These are phyloP conservation scores for Blastobotrys petasosporus DNA, from an alignment of 1,139 yeast genomes.

Conservation along the genomic window DNA sequence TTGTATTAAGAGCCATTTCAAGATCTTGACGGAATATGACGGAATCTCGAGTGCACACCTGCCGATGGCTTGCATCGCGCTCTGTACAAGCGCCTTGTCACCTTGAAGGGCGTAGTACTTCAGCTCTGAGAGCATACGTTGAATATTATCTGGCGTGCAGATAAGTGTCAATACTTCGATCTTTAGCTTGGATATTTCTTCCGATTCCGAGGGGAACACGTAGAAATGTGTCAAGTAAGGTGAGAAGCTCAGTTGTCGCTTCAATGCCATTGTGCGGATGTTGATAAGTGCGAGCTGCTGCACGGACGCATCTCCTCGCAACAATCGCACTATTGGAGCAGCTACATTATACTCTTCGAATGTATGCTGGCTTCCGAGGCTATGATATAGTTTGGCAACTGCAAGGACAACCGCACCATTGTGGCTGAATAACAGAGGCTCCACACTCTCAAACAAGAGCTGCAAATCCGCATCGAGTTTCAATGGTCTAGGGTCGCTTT, in stretches of 20 bases:
- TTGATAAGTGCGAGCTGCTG: constrained; percentile 32
- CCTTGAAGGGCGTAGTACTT: constrained; percentile 54
- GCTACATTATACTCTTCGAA: constrained; percentile 47
- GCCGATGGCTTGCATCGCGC: constrained; percentile 56
- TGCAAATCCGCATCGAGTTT: constrained; percentile 51
- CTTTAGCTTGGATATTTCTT: constrained; percentile 47
- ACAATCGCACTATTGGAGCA: constrained; percentile 44
- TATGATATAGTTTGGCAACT: constrained; percentile 48
- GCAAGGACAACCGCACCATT: constrained; percentile 64
- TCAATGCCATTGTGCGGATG: constrained; percentile 33
- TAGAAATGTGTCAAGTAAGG: constrained; percentile 48
- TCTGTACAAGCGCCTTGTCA: constrained; percentile 40
- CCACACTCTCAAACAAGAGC: constrained; percentile 45
- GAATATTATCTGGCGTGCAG: constrained; percentile 48
- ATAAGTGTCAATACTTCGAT: constrained; percentile 58
- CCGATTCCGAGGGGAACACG: constrained; percentile 48
- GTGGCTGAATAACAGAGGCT: constrained; percentile 42
- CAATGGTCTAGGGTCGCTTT: not conserved
- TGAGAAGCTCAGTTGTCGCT: constrained; percentile 44
- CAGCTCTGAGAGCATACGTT: constrained; percentile 55
- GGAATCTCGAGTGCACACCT: constrained; percentile 42
- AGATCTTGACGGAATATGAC: constrained; percentile 23
- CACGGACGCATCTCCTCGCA: constrained; percentile 33
- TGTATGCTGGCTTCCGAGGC: constrained; percentile 48
- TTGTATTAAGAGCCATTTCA: constrained; percentile 44